Evolutionary conservation across 306 rosid genomes (phyloP).

Genomic region (Lupinus albus): DNA sequence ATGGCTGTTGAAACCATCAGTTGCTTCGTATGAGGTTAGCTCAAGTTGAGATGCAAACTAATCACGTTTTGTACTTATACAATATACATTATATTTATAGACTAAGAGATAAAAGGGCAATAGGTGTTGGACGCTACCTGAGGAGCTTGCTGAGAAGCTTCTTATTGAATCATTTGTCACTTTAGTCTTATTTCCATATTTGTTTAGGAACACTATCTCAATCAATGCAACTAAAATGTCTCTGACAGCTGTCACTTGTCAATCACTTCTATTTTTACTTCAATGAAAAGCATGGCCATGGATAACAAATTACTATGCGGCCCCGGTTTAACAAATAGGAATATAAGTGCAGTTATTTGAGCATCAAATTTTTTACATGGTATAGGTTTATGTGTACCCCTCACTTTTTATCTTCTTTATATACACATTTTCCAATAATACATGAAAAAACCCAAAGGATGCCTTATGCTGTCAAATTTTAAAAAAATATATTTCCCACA

Average conservation of each 20-base stretch:
- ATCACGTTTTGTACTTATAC: constrained; percentile 23
- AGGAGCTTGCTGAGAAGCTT: background rate
- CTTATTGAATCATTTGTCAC: constrained; percentile 1
- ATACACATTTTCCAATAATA: too few relatives aligned
- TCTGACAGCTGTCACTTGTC: background rate
- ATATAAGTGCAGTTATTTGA: too few relatives aligned
- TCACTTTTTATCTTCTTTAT: too few relatives aligned
- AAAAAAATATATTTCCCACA: too few relatives aligned
- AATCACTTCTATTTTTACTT: constrained; percentile 20
- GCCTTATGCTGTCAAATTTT: too few relatives aligned
- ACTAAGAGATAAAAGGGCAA: background rate
- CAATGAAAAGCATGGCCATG: constrained; percentile 10
- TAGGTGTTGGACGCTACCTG: background rate
- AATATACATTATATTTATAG: background rate
- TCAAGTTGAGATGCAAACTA: constrained; percentile 25
- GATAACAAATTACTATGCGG: background rate
- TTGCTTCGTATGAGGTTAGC: constrained; percentile 30
- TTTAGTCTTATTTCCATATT: background rate
- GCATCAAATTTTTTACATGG: too few relatives aligned
- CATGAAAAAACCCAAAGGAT: too few relatives aligned
- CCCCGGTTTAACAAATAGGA: background rate
- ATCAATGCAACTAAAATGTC: constrained; percentile 5
- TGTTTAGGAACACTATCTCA: background rate
- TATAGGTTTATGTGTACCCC: too few relatives aligned
- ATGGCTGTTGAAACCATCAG: constrained; percentile 33